Conservation (phyloP, 1,284 basidiomycete genomes). For the Cryptococcus sp. region DNA sequence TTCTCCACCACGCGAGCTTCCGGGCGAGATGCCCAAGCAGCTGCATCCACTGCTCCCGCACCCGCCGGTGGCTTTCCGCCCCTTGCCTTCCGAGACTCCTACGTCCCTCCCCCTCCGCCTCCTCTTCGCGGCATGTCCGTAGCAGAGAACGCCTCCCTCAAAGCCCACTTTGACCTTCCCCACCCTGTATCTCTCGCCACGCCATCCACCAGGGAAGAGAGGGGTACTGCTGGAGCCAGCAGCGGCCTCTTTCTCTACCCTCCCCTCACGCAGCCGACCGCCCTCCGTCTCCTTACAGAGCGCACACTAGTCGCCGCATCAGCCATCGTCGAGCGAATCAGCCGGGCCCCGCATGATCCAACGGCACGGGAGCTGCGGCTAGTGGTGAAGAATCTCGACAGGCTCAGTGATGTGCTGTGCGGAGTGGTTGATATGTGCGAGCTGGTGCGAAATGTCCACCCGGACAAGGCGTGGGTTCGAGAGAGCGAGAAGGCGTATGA, state of each 20-base stretch:
- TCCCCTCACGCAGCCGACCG: conserved; percentile 30
- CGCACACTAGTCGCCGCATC: conserved; percentile 40
- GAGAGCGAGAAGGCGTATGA: conserved; percentile 87
- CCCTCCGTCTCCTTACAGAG: conserved; percentile 35
- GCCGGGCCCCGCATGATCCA: conserved; percentile 37
- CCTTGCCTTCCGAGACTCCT: not conserved
- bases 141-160: conserved; percentile 12
- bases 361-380: conserved; percentile 62
- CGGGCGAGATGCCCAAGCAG: not conserved
- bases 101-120: conserved; percentile 6
- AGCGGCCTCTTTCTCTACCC: conserved; percentile 43
- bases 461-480: conserved; percentile 74
- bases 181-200: conserved; percentile 1
- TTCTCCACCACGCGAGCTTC: no score
- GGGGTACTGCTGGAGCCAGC: not conserved
- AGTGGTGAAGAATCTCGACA: conserved; percentile 88
- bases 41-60: not conserved
- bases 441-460: conserved; percentile 87
- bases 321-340: conserved; percentile 51
- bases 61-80: not conserved
- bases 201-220: conserved; percentile 1
- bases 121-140: not conserved
- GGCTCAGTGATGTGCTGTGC: conserved; percentile 91
- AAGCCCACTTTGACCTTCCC: conserved; percentile 24
- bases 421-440: conserved; percentile 95